Evolutionary conservation across 768 basidiomycete genomes (phyloP).

Genomic region (Pleurotus pulmonarius): DNA sequence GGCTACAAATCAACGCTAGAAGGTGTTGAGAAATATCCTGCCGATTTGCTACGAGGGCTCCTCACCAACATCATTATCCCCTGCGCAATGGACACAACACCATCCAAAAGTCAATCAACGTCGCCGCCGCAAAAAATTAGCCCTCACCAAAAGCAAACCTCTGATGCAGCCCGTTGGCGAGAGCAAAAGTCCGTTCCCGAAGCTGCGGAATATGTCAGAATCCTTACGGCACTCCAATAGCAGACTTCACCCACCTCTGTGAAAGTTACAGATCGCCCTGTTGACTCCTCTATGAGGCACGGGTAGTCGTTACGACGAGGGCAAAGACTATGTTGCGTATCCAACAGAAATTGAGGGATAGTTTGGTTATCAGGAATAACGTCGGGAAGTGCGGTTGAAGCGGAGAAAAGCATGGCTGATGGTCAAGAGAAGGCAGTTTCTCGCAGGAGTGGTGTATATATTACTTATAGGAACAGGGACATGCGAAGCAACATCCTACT

Average conservation of each 20-base stretch:
- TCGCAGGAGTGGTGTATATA: not conserved
- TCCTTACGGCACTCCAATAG: not conserved
- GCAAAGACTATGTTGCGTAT: conserved; percentile 40
- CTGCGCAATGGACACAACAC: conserved; percentile 21
- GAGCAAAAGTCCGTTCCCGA: conserved; percentile 32
- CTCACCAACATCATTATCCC: conserved; percentile 48
- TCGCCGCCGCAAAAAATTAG: not conserved
- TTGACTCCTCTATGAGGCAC: conserved; percentile 51
- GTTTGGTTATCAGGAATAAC: conserved; percentile 53
- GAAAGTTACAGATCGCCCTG: conserved; percentile 33
- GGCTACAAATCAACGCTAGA: conserved; percentile 49
- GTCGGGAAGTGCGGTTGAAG: conserved; percentile 25
- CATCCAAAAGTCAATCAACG: not conserved
- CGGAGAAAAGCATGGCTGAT: conserved; percentile 25
- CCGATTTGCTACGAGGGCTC: not conserved
- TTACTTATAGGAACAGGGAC: conserved; percentile 5
- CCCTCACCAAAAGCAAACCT: conserved; percentile 33
- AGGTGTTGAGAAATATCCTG: too few species aligned
- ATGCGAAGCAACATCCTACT: conserved; percentile 8
- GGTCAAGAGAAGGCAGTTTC: not conserved
- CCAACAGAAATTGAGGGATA: conserved; percentile 54
- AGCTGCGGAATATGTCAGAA: conserved; percentile 24
- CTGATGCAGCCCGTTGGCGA: conserved; percentile 35
- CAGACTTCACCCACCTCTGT: conserved; percentile 31
- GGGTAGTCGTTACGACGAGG: conserved; percentile 34